Percentiles rank a stretch among this genome's conserved stretches.
These are phyloP conservation scores for Penstemon barbatus DNA, from an alignment of 257 asterid species.

Conservation along the genomic window DNA sequence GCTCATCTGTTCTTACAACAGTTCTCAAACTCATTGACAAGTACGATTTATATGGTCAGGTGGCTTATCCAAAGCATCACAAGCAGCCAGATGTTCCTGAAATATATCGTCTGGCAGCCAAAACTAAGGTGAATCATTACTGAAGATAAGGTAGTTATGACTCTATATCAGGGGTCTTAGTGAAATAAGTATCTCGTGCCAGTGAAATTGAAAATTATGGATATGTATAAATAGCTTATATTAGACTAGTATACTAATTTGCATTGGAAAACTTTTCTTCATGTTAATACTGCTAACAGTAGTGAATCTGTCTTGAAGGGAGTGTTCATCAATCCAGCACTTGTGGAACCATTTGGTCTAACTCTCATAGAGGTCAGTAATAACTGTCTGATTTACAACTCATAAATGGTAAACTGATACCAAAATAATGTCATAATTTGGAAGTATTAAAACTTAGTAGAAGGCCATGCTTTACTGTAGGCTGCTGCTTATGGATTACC, in stretches of 20 bases:
- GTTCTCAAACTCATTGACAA: slow-evolving; percentile 70
- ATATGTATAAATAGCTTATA: background rate
- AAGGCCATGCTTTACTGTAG: slow-evolving; percentile 30
- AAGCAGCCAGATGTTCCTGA: slow-evolving; percentile 81
- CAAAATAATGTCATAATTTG: slow-evolving; percentile 11
- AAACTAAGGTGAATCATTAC: slow-evolving; percentile 54
- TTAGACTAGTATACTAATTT: background rate
- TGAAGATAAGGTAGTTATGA: background rate
- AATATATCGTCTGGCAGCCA: slow-evolving; percentile 75
- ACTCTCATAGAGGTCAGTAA: slow-evolving; percentile 46
- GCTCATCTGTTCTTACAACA: slow-evolving; percentile 62
- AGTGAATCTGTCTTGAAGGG: slow-evolving; percentile 41
- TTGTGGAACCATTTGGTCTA: slow-evolving; percentile 54
- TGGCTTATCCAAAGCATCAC: slow-evolving; percentile 86
- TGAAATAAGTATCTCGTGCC: background rate
- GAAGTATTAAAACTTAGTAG: slow-evolving; percentile 8
- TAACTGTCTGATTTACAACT: slow-evolving; percentile 4
- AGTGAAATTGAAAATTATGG: background rate
- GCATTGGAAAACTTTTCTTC: slow-evolving; percentile 1
- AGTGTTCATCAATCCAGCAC: slow-evolving; percentile 52
- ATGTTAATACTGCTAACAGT: slow-evolving; percentile 26
- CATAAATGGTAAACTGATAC: background rate
- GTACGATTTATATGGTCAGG: slow-evolving; percentile 82
- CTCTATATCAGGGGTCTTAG: background rate
- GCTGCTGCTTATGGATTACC: slow-evolving; percentile 61